These are phyloP conservation scores for Colletotrichum destructivum DNA, from an alignment of 2,329 filamentous ascomycete species.

Conservation along the genomic window DNA sequence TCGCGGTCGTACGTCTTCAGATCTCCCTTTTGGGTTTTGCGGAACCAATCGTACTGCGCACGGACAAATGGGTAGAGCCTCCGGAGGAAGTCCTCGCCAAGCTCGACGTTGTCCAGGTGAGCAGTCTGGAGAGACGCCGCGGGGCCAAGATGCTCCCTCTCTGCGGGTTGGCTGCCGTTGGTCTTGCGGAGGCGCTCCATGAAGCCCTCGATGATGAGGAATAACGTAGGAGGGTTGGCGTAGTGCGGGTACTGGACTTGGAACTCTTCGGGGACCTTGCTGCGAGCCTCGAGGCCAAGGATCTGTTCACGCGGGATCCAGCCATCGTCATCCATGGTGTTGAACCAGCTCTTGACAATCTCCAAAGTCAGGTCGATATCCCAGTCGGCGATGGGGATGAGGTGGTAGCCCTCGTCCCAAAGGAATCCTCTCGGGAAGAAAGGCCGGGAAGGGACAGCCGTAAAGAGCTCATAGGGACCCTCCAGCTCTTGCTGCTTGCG, in stretches of 20 bases:
- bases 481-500: constrained; percentile 79
- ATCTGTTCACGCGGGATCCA: constrained; percentile 99
- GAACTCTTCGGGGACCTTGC: constrained; percentile 94
- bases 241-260: constrained; percentile 97
- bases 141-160: constrained; percentile 60
- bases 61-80: constrained; percentile 89
- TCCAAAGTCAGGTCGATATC: constrained; percentile 90
- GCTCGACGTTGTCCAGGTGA: constrained; percentile 77
- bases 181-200: constrained; percentile 80
- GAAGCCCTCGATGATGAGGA: constrained; percentile 88
- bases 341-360: constrained; percentile 96
- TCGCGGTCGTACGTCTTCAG: constrained; percentile 92
- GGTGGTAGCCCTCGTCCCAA: constrained; percentile 98
- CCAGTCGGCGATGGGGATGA: constrained; percentile 93
- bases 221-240: constrained; percentile 95
- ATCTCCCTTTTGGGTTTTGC: constrained; percentile 90
- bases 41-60: constrained; percentile 95
- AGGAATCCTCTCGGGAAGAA: constrained; percentile 98
- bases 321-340: constrained; percentile 94
- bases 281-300: constrained; percentile 89
- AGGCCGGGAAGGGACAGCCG: constrained; percentile 89
- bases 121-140: constrained; percentile 70
- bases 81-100: constrained; percentile 79
- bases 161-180: constrained; percentile 62
- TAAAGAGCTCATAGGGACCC: constrained; percentile 90